These are phyloP conservation scores for Aspergillus neotritici DNA, from an alignment of 2,329 filamentous ascomycete species.

Conservation along the genomic window DNA sequence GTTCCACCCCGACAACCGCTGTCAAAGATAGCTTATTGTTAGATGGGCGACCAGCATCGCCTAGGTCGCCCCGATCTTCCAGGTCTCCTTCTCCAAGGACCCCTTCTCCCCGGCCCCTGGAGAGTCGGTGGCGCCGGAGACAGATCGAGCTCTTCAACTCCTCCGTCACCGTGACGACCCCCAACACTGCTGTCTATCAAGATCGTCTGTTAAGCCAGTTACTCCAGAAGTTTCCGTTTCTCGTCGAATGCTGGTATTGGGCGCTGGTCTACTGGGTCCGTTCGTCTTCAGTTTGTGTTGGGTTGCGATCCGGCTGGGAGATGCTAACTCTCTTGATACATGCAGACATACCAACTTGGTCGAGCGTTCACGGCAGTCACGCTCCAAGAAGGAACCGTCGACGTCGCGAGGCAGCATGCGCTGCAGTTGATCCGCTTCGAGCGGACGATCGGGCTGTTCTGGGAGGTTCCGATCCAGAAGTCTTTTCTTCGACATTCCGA, in stretches of 20 bases:
- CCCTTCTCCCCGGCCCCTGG: conserved; percentile 35
- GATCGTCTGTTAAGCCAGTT: conserved; percentile 58
- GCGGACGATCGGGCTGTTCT: conserved; percentile 58
- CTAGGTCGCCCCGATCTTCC: no score
- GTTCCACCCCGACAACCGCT: no score
- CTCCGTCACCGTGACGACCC: conserved; percentile 48
- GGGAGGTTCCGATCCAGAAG: conserved; percentile 58
- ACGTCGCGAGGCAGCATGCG: conserved; percentile 63
- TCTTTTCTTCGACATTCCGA: conserved; percentile 51
- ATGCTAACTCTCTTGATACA: not conserved
- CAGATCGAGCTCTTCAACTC: conserved; percentile 44
- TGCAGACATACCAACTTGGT: conserved; percentile 66
- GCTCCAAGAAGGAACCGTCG: conserved; percentile 61
- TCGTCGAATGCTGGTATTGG: conserved; percentile 74
- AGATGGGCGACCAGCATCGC: no score
- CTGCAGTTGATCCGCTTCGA: conserved; percentile 64
- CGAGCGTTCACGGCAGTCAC: conserved; percentile 66
- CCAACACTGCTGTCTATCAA: conserved; percentile 58
- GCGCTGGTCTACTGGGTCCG: conserved; percentile 69
- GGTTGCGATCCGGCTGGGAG: not conserved
- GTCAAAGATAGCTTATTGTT: no score
- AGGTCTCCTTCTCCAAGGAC: conserved; percentile 33
- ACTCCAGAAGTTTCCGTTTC: conserved; percentile 62
- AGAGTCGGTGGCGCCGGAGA: conserved; percentile 47
- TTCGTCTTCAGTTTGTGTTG: conserved; percentile 1